Base-by-base conservation (phyloP, 257 asterid species). In the Salvia splendens region DNA sequence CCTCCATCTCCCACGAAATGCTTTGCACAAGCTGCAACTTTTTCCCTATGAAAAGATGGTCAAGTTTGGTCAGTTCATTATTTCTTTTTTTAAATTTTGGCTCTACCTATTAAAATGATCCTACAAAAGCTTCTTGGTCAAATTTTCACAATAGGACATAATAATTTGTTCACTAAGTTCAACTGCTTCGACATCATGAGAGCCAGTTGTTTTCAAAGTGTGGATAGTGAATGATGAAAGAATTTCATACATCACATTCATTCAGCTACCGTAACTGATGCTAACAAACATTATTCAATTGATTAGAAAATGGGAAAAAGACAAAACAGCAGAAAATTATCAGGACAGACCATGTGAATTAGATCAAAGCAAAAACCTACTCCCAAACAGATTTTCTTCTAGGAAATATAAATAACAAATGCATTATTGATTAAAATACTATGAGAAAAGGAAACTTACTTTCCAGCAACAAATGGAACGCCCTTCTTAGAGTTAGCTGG, bases 1-100 rank as follows among this genome's bases (percentile, higher is more conserved):
- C 95, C 95, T 17, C 95, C 95, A 51, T 87, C 95, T 62, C 89
- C 95, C 33, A 87, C 95, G 38, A 85, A 87, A 69, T 87, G 92
- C 83, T 87, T 87, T 0, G 92, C 89, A 35, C 95, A 87, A 10
- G 76, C 92, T 4, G 81, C 92, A 14, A 87, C 92, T 74, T 83
- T 87, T 28, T 82, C 78, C 68, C 95, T 87, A 28, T 46, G 5
- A 49, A 5, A 74, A 69, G 30, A 58, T 45, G 17, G 41, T 71
- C 17, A 8, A 33, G 5, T 65, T 38, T 40, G 12, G 59, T 77
- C 40, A 73, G 75, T 9, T 64, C 42, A 55, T 24, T 33, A 3
- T 33, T 33, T 33, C 38, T 33, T 33, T 33, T 33, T 33, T 33
- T 33, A 5, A 5, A 3, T 33, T 33, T 33, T 17, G 20, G 1